Evolutionary conservation across 179 eudicot genomes (phyloP).

Genomic region (Silene coronaria): DNA sequence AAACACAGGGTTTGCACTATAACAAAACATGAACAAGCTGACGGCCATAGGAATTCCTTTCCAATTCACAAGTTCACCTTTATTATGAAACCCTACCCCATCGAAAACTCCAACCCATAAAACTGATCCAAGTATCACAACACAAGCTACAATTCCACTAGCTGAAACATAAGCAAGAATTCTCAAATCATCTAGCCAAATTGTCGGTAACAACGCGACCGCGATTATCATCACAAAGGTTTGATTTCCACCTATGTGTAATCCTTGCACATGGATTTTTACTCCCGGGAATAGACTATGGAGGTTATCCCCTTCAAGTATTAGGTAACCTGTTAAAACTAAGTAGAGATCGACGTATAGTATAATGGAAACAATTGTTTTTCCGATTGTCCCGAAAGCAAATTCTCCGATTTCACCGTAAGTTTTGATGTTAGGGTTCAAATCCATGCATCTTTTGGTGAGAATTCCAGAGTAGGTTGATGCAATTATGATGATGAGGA

Average conservation of each 20-base stretch:
- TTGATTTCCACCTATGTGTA: conserved; percentile 16
- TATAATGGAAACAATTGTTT: conserved; percentile 34
- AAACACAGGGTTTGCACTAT: conserved; percentile 76
- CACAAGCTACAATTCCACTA: conserved; percentile 22
- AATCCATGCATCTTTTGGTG: conserved; percentile 42
- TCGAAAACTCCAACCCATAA: conserved; percentile 23
- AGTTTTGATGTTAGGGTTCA: conserved; percentile 37
- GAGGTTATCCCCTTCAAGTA: conserved; percentile 62
- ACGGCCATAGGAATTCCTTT: conserved; percentile 55
- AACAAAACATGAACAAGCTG: conserved; percentile 73
- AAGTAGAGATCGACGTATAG: conserved; percentile 42
- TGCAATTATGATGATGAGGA: conserved; percentile 34
- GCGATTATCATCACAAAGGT: conserved; percentile 28
- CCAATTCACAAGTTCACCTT: conserved; percentile 48
- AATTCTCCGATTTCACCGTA: conserved; percentile 55
- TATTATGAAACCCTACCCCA: conserved; percentile 30
- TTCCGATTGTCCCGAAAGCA: conserved; percentile 52
- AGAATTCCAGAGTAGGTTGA: conserved; percentile 52
- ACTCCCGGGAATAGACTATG: conserved; percentile 19
- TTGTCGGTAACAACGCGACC: conserved; percentile 24
- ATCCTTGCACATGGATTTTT: conserved; percentile 10
- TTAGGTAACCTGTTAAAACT: conserved; percentile 43
- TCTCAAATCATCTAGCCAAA: conserved; percentile 24
- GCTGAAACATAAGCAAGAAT: conserved; percentile 27
- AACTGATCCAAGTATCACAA: conserved; percentile 21